Percentiles rank a stretch among this genome's conserved stretches.
Evolutionary conservation across 768 basidiomycete genomes (phyloP).

Genomic region (Boletus reticulatus): DNA sequence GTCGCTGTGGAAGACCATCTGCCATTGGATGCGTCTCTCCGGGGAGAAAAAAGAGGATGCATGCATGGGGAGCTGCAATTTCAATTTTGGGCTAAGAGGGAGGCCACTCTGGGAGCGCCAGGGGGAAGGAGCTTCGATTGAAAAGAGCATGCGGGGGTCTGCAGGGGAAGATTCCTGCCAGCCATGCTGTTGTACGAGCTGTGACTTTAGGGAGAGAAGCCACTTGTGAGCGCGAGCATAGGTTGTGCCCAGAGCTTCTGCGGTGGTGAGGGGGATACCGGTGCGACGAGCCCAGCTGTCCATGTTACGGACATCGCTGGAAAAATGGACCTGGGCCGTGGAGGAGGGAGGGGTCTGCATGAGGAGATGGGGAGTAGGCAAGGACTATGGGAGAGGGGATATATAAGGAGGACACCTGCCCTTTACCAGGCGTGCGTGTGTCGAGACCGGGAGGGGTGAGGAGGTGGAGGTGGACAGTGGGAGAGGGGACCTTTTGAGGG

Average conservation of each 20-base stretch:
- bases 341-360: slow-evolving; percentile 36
- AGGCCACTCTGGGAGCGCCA: slow-evolving; percentile 75
- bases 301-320: slow-evolving; percentile 77
- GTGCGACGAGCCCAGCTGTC: slow-evolving; percentile 81
- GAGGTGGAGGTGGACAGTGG: slow-evolving; percentile 14
- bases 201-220: slow-evolving; percentile 59
- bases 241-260: slow-evolving; percentile 75
- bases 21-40: slow-evolving; percentile 82
- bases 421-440: slow-evolving; percentile 30
- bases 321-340: slow-evolving; percentile 68
- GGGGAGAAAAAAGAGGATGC: slow-evolving; percentile 86
- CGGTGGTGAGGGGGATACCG: slow-evolving; percentile 77
- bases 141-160: slow-evolving; percentile 74
- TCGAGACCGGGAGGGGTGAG: slow-evolving; percentile 11
- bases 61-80: slow-evolving; percentile 70
- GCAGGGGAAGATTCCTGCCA: slow-evolving; percentile 61
- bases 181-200: slow-evolving; percentile 65
- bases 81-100: slow-evolving; percentile 72
- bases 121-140: slow-evolving; percentile 74
- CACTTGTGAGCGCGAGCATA: slow-evolving; percentile 81
- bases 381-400: slow-evolving; percentile 6
- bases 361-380: not conserved
- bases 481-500: slow-evolving; percentile 42
- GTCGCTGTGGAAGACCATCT: slow-evolving; percentile 85
- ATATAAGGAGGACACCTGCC: slow-evolving; percentile 30